Conservation (phyloP, 805 yeast genomes). For the Spathaspora girioi region DNA sequence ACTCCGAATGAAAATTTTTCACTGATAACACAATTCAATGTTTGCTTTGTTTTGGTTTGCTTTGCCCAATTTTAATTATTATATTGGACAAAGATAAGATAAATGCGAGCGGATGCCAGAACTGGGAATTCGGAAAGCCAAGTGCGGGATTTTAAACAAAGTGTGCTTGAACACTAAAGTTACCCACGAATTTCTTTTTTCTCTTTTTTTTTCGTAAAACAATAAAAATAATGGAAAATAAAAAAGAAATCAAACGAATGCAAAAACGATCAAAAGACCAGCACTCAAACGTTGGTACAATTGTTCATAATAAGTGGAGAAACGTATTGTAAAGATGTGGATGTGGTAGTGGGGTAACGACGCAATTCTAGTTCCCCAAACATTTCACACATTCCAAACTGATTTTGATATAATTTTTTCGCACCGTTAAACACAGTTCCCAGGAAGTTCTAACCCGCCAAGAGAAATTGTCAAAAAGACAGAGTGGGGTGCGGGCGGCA, state of each 20-base stretch:
- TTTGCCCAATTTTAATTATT: not conserved
- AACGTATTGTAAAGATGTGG: not conserved
- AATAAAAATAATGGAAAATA: not conserved
- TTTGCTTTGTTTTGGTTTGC: not conserved
- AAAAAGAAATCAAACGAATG: conserved; percentile 2
- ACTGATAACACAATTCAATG: no score
- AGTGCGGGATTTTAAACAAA: not conserved
- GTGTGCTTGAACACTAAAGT: not conserved
- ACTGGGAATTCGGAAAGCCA: not conserved
- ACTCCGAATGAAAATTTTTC: no score
- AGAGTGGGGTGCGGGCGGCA: not conserved
- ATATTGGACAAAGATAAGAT: not conserved
- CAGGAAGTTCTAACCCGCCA: not conserved
- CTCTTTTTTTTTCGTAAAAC: not conserved
- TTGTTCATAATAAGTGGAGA: not conserved
- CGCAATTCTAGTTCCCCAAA: not conserved
- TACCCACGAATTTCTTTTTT: not conserved
- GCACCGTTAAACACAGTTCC: not conserved
- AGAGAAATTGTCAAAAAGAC: not conserved
- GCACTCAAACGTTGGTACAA: not conserved
- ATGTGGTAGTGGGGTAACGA: not conserved
- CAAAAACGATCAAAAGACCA: not conserved
- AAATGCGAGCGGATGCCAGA: not conserved
- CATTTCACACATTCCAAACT: not conserved
- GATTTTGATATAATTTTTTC: not conserved